Conservation (phyloP, 176 grass and related monocot species). For the Pharus latifolius region DNA sequence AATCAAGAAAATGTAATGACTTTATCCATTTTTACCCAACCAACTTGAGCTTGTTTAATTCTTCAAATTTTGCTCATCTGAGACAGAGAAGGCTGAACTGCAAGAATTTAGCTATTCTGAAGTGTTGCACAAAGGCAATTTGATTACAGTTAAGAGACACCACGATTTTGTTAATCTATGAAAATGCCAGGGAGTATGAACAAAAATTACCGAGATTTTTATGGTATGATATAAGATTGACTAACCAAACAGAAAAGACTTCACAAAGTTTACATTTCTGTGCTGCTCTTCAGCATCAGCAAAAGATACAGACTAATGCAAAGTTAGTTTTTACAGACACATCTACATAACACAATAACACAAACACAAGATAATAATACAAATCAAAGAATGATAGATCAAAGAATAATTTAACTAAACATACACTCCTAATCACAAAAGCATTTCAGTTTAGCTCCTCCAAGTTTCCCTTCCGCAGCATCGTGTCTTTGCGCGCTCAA, state of each 20-base stretch:
- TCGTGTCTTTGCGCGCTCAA: background rate
- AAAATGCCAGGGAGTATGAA: too few species aligned
- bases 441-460: too few species aligned
- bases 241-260: too few species aligned
- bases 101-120: too few species aligned
- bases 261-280: background rate
- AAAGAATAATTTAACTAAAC: background rate
- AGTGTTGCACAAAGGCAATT: too few species aligned
- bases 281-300: constrained; percentile 11
- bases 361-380: background rate
- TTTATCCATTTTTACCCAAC: background rate
- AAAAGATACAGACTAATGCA: constrained; percentile 4
- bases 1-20: background rate
- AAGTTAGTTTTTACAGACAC: constrained; percentile 33
- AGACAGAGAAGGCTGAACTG: too few species aligned
- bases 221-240: too few species aligned
- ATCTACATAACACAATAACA: constrained; percentile 15
- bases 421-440: background rate
- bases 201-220: too few species aligned
- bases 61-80: background rate
- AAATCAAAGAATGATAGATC: constrained; percentile 41
- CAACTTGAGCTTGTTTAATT: background rate
- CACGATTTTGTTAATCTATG: background rate
- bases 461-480: background rate
- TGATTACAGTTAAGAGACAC: background rate